Evolutionary conservation across 1,139 yeast species (phyloP), one percentile per base, ranked within the genome.

Genomic region (Yamadazyma aaseri): DNA sequence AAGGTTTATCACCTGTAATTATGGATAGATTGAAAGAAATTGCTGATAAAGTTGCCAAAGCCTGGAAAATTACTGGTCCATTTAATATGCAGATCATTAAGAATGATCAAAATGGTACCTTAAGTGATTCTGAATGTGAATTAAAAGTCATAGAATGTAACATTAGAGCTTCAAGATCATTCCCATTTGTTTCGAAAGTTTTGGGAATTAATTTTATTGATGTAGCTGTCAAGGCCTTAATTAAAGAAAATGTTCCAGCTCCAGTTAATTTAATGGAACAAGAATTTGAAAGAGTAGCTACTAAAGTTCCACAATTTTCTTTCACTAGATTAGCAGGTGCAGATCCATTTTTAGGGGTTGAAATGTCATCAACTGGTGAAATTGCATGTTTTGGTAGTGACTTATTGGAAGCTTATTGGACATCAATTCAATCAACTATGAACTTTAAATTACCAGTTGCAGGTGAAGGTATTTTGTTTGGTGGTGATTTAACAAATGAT

Each of bases 351-450:
- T 75, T 92, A 56, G 98, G 98, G 41, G 98, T 92, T 47, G 98
- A 92, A 70, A 92, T 92, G 98, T 85, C 97, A 5, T 90, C 97
- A 10, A 92, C 98, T 32, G 98, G 98, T 60, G 98, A 92, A 69
- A 84, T 92, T 56, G 98, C 98, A 17, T 86, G 96, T 60, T 92
- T 92, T 58, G 98, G 98, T 53, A 72, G 71, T 46, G 83, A 87
- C 60, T 65, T 83, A 45, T 57, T 76, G 43, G 98, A 92, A 63
- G 96, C 97, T 25, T 92, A 92, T 73, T 92, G 97, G 97, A 84
- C 97, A 24, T 84, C 97, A 10, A 79, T 92, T 50, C 97, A 92
- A 71, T 79, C 96, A 32, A 89, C 96, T 32, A 90, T 90, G 97
- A 90, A 90, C 73, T 92, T 92, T 79, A 73, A 84, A 56, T 78